Evolutionary conservation across 306 rosid species (phyloP), one percentile per base, ranked within the genome.

Genomic region (Fragaria nilgerrensis): DNA sequence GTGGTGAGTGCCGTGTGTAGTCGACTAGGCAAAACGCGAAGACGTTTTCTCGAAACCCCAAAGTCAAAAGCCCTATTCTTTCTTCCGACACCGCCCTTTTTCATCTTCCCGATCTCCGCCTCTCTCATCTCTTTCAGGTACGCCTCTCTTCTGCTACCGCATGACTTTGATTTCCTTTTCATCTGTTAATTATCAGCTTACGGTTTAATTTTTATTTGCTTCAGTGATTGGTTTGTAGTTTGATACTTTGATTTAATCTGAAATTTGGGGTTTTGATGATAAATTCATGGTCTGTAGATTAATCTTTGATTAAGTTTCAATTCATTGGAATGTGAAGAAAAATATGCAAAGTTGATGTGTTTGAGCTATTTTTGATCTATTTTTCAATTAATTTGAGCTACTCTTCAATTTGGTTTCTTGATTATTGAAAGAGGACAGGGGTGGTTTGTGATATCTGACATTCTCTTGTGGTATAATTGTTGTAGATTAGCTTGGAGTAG

Each of bases 61-160:
- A 22, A 37, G 73, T 76, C 53, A 50, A 11, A 49, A 66, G 64
- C 73, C 73, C 74, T 66, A 37, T 22, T 56, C 72, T 34, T 13
- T 12, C 72, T 7, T 14, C 72, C 61, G 14, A 11, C 29, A 29
- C 78, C 44, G 68, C 78, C 22, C 49, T 34, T n/a, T 37, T n/a
- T 2, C 47, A n/a, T 37, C 32, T 29, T 10, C 20, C 23, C 13
- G 76, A 53, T 53, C 76, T 56, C 19, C 13, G 34, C 19, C 13
- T 27, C 78, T 47, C 73, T 50, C 63, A 3, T 27, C n/a, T 64
- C 47, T 22, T 6, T 14, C 55, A 50, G 41, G 36, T 32, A 32
- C 36, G 3, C 36, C 36, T 32, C 0, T 34, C 62, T 49, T n/a
- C 66, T 8, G 67, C 71, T n/a, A 62, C 22, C n/a, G 32, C 37